Evolutionary conservation across 2,329 filamentous ascomycete species (phyloP).

Genomic region (Talaromyces pinophilus): DNA sequence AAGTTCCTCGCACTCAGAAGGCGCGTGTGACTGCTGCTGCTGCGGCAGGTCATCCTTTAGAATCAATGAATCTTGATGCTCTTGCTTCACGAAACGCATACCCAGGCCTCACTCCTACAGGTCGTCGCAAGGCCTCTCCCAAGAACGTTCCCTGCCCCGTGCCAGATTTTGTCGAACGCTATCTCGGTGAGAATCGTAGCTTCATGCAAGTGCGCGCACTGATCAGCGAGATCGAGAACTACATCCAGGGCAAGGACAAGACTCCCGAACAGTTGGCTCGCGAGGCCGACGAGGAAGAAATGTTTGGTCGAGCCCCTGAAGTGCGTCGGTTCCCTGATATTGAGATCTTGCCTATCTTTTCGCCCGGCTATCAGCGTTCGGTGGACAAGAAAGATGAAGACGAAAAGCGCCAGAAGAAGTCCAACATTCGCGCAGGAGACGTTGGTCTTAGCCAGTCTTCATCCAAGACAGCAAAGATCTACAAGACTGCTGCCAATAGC

Average conservation of each 20-base stretch:
- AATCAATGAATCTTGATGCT: background rate
- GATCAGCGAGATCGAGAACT: conserved; percentile 28
- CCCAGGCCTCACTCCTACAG: conserved; percentile 10
- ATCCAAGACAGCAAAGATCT: conserved; percentile 2
- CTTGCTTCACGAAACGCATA: background rate
- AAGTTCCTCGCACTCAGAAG: conserved; percentile 1
- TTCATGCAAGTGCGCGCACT: conserved; percentile 29
- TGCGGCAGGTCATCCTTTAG: background rate
- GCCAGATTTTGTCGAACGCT: conserved; percentile 35
- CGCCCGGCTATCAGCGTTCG: conserved; percentile 21
- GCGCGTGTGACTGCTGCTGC: conserved; percentile 2
- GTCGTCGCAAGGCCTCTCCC: conserved; percentile 26
- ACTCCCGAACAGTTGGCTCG: background rate
- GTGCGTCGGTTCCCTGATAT: conserved; percentile 40
- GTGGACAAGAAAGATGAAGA: conserved; percentile 20
- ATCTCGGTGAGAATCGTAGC: conserved; percentile 10
- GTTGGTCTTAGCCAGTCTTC: background rate
- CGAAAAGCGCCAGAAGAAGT: conserved; percentile 7
- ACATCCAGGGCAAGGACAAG: conserved; percentile 28
- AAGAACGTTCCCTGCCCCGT: conserved; percentile 35
- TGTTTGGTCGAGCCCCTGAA: background rate
- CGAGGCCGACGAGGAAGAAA: conserved; percentile 4
- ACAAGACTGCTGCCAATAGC: background rate
- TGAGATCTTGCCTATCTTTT: conserved; percentile 42
- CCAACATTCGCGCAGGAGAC: background rate